These are phyloP conservation scores for Hysterium pulicare DNA, from an alignment of 2,329 filamentous ascomycete species.

Conservation along the genomic window DNA sequence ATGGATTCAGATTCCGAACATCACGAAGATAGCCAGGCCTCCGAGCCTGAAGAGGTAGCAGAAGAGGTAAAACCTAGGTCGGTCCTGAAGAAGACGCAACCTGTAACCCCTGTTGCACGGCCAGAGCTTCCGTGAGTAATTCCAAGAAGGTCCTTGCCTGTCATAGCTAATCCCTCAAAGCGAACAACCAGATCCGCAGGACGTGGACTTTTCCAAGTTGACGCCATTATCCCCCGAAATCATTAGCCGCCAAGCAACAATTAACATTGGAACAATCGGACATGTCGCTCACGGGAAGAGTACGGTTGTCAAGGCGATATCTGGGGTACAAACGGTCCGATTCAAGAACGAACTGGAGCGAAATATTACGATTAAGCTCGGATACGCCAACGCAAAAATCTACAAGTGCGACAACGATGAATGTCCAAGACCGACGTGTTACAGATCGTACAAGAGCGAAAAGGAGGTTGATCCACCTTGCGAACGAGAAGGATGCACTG, in stretches of 20 bases:
- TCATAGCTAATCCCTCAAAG: constrained; percentile 22
- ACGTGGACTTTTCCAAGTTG: constrained; percentile 76
- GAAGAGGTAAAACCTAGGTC: constrained; percentile 66
- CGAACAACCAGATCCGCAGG: constrained; percentile 87
- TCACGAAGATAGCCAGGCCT: constrained; percentile 55
- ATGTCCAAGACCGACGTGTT: constrained; percentile 93
- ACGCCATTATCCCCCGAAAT: constrained; percentile 91
- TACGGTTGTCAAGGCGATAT: constrained; percentile 98
- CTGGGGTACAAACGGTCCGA: constrained; percentile 95
- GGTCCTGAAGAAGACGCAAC: constrained; percentile 73
- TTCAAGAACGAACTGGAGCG: constrained; percentile 99
- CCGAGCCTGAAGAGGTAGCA: constrained; percentile 73
- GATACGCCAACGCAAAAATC: constrained; percentile 98
- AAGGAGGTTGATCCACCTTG: constrained; percentile 97
- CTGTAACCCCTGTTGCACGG: constrained; percentile 55
- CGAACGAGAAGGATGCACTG: constrained; percentile 85
- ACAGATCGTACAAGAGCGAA: constrained; percentile 95
- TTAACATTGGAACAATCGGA: constrained; percentile 98
- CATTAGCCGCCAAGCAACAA: constrained; percentile 95
- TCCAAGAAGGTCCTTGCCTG: background rate
- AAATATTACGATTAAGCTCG: constrained; percentile 99
- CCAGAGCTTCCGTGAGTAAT: constrained; percentile 60
- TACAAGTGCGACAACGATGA: constrained; percentile 94
- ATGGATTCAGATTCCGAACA: constrained; percentile 43
- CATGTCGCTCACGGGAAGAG: constrained; percentile 99